Conservation (phyloP, 106 monocot genomes). For the Iris macrosiphon region DNA sequence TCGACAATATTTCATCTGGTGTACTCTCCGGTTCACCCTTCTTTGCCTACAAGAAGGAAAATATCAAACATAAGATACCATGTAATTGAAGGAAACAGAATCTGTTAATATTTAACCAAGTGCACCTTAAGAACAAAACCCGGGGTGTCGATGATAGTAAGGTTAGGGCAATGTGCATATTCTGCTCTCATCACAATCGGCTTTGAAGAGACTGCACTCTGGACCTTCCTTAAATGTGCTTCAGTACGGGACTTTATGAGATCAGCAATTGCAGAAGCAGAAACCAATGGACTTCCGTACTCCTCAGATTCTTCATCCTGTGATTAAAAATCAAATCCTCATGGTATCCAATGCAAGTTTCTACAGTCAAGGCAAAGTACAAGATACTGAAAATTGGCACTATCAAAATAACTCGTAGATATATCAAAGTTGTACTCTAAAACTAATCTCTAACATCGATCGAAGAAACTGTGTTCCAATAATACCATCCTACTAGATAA, state of each 20-base stretch:
- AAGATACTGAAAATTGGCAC: too few relatives aligned
- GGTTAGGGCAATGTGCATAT: constrained; percentile 97
- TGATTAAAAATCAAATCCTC: not conserved
- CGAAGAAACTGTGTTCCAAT: too few relatives aligned
- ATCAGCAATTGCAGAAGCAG: constrained; percentile 78
- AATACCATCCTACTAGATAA: too few relatives aligned
- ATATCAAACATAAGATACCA: not conserved
- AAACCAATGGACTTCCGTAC: constrained; percentile 76
- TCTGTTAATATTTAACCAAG: not conserved
- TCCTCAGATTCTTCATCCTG: constrained; percentile 98
- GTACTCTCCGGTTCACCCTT: constrained; percentile 91
- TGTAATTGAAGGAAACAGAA: not conserved
- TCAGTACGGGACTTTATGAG: constrained; percentile 84
- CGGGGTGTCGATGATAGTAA: constrained; percentile 97
- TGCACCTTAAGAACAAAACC: constrained; percentile 96
- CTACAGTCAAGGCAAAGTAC: not conserved
- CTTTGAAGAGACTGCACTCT: constrained; percentile 74
- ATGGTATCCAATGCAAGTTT: not conserved
- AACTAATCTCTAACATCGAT: too few relatives aligned
- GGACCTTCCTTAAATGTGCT: constrained; percentile 60
- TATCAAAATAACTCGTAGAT: too few relatives aligned
- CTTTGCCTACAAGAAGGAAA: constrained; percentile 62
- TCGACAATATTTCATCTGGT: constrained; percentile 74
- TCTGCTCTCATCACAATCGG: constrained; percentile 97
- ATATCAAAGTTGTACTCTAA: too few relatives aligned